Evolutionary conservation across 768 basidiomycete genomes (phyloP), one percentile per base, ranked within the genome.

Genomic region (Tricholoma sp.): DNA sequence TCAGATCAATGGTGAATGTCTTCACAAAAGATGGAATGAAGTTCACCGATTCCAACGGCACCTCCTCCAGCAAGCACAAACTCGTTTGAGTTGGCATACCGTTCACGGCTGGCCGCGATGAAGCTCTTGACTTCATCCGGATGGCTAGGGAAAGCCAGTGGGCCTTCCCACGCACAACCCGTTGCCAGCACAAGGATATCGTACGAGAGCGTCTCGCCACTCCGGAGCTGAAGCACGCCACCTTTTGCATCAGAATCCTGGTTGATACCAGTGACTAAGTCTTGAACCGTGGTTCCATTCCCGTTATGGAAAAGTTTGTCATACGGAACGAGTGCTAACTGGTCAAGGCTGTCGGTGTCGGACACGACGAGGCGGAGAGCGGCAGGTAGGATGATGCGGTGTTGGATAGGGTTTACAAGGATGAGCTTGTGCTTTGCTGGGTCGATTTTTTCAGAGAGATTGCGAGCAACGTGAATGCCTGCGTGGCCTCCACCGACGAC

Each of bases 401-500:
- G 84, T 1, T 82, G 72, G 4, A 78, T 76, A 0, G 78, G 67
- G 50, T 76, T 79, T 54, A 90, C 70, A 63, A 89, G 78, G 58
- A 82, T 69, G 56, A 89, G 64, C 54, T 76, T 73, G 68, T 81
- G 77, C 45, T 74, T 74, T n/a, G 72, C 66, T 0, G 76, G 48
- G 66, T 83, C 75, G 59, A 89, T 76, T 18, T 68, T 75, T 17
- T 70, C 65, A 4, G 82, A 79, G 54, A 89, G 82, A 1, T 61
- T 66, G 41, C 75, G 75, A 2, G 77, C 78, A 49, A 79, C 60
- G 15, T 72, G 61, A 39, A 70, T 68, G 15, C 86, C 86, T 17
- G 69, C 72, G 41, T 82, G 85, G 39, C 82, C 87, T 42, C 86
- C 83, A 50, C 86, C 70, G 60, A 86, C 71, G 34, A 86, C 72